Evolutionary conservation across 208 protist species (phyloP).

Genomic region (Trypanosoma vivax): DNA sequence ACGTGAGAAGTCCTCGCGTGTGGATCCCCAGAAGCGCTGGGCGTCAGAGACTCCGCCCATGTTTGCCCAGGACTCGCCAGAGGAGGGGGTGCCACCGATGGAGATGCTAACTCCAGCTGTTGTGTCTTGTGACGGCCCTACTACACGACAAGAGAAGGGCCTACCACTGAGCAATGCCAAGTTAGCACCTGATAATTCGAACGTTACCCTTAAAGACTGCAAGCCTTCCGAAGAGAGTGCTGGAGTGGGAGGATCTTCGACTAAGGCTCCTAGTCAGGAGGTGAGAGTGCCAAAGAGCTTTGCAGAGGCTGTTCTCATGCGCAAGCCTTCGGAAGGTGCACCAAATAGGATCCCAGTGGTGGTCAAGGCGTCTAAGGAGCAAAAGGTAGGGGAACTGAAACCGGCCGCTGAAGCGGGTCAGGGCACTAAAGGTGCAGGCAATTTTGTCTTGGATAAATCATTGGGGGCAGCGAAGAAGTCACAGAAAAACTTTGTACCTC

Average conservation of each 20-base stretch:
- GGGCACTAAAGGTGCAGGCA: too few species aligned
- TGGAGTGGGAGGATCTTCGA: neutral
- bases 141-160: neutral
- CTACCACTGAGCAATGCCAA: neutral
- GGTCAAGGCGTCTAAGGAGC: conserved; percentile 12
- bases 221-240: neutral
- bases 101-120: conserved; percentile 21
- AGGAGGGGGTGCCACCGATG: conserved; percentile 18
- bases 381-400: too few species aligned
- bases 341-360: too few species aligned
- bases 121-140: neutral
- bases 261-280: conserved; percentile 2
- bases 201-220: too few species aligned
- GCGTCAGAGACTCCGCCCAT: conserved; percentile 52
- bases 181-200: too few species aligned
- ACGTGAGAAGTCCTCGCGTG: conserved; percentile 9
- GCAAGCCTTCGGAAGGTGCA: too few species aligned
- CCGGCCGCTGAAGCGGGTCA: too few species aligned
- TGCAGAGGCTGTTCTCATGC: conserved; percentile 36
- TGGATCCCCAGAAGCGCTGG: conserved; percentile 24
- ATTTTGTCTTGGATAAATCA: too few species aligned
- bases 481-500: conserved; percentile 1
- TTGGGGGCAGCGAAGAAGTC: conserved; percentile 10
- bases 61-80: conserved; percentile 23
- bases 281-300: conserved; percentile 36